Conservation (phyloP, 768 basidiomycete species). For the Saitozyma podzolica region DNA sequence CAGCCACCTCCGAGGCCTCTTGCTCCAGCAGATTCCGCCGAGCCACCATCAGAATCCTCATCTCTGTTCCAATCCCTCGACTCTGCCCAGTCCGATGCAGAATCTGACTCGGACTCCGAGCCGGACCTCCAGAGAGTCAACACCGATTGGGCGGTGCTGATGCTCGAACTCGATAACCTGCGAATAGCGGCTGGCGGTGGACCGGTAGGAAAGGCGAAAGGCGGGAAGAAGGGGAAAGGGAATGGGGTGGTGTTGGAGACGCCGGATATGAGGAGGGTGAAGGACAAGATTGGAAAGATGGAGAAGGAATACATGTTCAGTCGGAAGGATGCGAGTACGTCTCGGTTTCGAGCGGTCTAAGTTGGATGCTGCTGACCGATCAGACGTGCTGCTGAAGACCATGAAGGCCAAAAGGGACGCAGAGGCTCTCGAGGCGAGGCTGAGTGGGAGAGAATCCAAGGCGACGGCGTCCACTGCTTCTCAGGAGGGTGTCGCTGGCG, state of each 20-base stretch:
- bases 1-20: too few species aligned
- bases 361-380: slow-evolving; percentile 6
- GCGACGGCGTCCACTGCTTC: slow-evolving; percentile 2
- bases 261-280: slow-evolving; percentile 36
- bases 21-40: too few species aligned
- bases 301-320: slow-evolving; percentile 52
- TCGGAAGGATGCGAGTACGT: slow-evolving; percentile 49
- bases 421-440: slow-evolving; percentile 24
- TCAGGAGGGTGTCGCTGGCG: neutral
- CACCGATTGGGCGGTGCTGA: slow-evolving; percentile 35
- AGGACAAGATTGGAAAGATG: slow-evolving; percentile 36
- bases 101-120: slow-evolving; percentile 27
- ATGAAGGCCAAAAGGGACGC: slow-evolving; percentile 36
- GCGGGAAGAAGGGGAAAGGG: slow-evolving; percentile 35
- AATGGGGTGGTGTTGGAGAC: slow-evolving; percentile 35
- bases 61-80: slow-evolving; percentile 36
- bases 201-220: slow-evolving; percentile 1
- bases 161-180: slow-evolving; percentile 31
- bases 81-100: slow-evolving; percentile 1
- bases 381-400: slow-evolving; percentile 34
- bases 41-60: too few species aligned
- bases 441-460: slow-evolving; percentile 17
- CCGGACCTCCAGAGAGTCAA: slow-evolving; percentile 36
- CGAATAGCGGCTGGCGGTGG: slow-evolving; percentile 21
- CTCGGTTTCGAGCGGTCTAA: neutral